These are phyloP conservation scores for Populus nigra DNA, from an alignment of 345 rosid species.

Conservation along the genomic window DNA sequence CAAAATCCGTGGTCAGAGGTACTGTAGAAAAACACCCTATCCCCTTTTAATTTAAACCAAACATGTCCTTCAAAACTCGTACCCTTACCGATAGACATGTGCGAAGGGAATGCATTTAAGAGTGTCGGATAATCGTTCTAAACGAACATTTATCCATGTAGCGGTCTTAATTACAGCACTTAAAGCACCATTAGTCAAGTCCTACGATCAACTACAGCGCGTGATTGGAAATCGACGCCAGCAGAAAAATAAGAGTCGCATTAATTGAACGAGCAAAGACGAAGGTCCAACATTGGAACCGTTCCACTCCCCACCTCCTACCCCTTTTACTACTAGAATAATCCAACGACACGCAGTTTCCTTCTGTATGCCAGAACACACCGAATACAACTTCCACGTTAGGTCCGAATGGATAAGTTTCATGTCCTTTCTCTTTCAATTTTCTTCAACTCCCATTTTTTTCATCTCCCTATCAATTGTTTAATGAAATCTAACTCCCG, in stretches of 20 bases:
- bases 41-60: too few species aligned
- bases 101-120: not conserved
- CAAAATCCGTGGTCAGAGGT: too few species aligned
- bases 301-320: slow-evolving; percentile 7
- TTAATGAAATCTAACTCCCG: not conserved
- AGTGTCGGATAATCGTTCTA: not conserved
- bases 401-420: slow-evolving; percentile 42
- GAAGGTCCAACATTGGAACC: slow-evolving; percentile 23
- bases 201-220: not conserved
- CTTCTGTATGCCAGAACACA: not conserved
- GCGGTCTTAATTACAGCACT: too few species aligned
- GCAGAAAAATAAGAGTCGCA: not conserved
- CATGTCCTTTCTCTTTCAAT: not conserved
- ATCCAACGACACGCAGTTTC: slow-evolving; percentile 4
- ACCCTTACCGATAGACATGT: too few species aligned
- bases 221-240: not conserved
- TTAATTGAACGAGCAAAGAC: slow-evolving; percentile 7
- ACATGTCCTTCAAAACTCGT: too few species aligned
- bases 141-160: too few species aligned
- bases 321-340: not conserved
- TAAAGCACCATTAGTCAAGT: too few species aligned
- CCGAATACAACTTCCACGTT: slow-evolving; percentile 12
- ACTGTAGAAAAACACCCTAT: too few species aligned
- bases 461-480: not conserved
- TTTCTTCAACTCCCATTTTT: not conserved